Conservation (phyloP, 1,284 basidiomycete species). For the Takashimella koratensis region DNA sequence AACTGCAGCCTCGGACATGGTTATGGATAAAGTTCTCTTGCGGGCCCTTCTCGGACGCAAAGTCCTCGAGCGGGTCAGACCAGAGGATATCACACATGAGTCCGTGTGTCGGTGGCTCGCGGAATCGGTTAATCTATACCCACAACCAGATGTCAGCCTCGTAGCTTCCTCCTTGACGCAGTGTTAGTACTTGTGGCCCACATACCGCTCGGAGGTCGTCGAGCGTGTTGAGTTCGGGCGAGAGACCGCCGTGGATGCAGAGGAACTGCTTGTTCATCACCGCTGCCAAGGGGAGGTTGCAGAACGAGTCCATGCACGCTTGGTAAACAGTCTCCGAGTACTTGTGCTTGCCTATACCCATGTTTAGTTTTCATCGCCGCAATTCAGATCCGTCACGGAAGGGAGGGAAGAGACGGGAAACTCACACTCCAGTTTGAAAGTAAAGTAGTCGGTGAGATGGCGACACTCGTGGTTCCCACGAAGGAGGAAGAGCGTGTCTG, state of each 20-base stretch:
- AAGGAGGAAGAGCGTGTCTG: constrained; percentile 80
- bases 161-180: background rate
- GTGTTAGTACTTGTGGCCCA: constrained; percentile 16
- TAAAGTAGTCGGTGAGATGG: constrained; percentile 94
- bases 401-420: constrained; percentile 15
- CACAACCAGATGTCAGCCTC: constrained; percentile 37
- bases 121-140: constrained; percentile 85
- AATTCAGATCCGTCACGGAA: no score
- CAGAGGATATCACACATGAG: constrained; percentile 94
- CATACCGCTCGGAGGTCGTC: constrained; percentile 78
- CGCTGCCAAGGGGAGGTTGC: constrained; percentile 83
- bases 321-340: constrained; percentile 88
- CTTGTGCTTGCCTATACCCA: constrained; percentile 88
- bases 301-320: constrained; percentile 90
- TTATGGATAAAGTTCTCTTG: constrained; percentile 82
- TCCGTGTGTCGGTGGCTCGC: constrained; percentile 89
- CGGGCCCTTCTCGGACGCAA: constrained; percentile 80
- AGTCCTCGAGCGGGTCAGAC: constrained; percentile 92
- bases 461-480: constrained; percentile 98
- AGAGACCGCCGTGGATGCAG: constrained; percentile 90
- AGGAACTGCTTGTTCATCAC: constrained; percentile 98
- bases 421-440: constrained; percentile 91
- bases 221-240: constrained; percentile 83
- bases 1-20: constrained; percentile 90
- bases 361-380: no score